Base-by-base conservation (phyloP, 2,329 filamentous ascomycete species). In the Aureobasidium subglaciale region DNA sequence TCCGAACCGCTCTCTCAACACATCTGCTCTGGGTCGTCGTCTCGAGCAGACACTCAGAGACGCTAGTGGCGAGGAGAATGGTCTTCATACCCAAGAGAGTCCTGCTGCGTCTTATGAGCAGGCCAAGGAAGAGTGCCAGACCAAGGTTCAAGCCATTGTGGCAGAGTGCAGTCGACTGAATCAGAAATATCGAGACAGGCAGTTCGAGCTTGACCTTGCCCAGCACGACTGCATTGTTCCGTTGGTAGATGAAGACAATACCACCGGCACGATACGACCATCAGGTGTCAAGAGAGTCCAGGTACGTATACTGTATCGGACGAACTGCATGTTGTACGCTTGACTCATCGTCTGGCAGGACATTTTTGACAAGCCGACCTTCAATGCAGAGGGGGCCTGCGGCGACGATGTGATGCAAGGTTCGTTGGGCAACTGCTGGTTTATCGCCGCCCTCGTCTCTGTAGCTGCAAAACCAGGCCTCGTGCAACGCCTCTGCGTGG, bases 131-230 rank as follows among this genome's bases (percentile, higher is more conserved):
- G 80, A 85, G 57, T 95, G 89, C 70, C 77, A 75, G 54, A 80
- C 79, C 56, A 79, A 81, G 50, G 80, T 84, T 5, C 71, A 74
- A 8, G 78, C 79, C 58, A 83, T 83, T 55, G 75, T 79, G 27
- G 75, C 74, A 56, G 80, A 84, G 63, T 95, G 89, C 67, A 78
- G 83, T 20, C 80, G 87, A 8, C 76, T 90, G 56, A 95, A 95
- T 69, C 86, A 90, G 64, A 92, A 90, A 69, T 96, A 95, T 67
- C 81, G 86, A 15, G 89, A 95, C 65, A 82, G 85, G n/a, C 84
- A 93, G 68, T 95, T 95, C 66, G 87, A 95, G 67, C 83, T 95
- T 50, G 89, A 93, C 65, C 75, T 41, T 11, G 22, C 25, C 5
- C 35, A 54, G 29, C 18, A 22, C 4, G 50, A 54, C 27, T 54